Evolutionary conservation across 345 rosid genomes (phyloP).

Genomic region (Chamaenerion angustifolium): DNA sequence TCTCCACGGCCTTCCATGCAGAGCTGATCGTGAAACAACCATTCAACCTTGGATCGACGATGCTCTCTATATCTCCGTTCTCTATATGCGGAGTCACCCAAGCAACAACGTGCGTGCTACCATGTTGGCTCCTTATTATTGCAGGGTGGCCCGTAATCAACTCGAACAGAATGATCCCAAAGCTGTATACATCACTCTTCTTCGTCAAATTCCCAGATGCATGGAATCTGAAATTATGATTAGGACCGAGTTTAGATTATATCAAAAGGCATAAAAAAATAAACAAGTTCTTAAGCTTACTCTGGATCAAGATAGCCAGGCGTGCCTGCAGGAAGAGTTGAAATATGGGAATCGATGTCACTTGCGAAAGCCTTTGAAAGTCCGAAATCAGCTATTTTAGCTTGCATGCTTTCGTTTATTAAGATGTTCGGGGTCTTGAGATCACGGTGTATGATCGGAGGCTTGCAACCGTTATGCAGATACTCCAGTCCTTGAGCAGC

Average conservation of each 20-base stretch:
- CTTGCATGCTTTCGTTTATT: constrained; percentile 30
- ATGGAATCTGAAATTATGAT: constrained; percentile 14
- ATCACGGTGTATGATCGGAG: constrained; percentile 25
- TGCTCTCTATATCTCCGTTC: constrained; percentile 16
- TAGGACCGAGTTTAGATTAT: too few species aligned
- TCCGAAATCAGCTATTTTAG: constrained; percentile 41
- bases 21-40: constrained; percentile 10
- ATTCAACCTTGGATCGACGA: constrained; percentile 16
- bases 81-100: constrained; percentile 13
- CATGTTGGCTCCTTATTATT: constrained; percentile 4
- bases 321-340: constrained; percentile 28
- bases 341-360: constrained; percentile 20
- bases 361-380: constrained; percentile 24
- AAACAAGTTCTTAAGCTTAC: constrained; percentile 12
- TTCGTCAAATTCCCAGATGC: constrained; percentile 9
- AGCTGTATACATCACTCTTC: constrained; percentile 23
- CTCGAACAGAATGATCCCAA: constrained; percentile 21
- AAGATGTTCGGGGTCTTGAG: constrained; percentile 36
- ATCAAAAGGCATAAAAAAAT: not conserved
- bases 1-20: constrained; percentile 21
- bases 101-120: constrained; percentile 7
- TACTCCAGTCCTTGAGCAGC: constrained; percentile 29
- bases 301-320: constrained; percentile 41
- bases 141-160: constrained; percentile 21
- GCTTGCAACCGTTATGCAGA: constrained; percentile 19